Evolutionary conservation across 768 basidiomycete genomes (phyloP), one percentile per base, ranked within the genome.

Genomic region (Calocera cornea): DNA sequence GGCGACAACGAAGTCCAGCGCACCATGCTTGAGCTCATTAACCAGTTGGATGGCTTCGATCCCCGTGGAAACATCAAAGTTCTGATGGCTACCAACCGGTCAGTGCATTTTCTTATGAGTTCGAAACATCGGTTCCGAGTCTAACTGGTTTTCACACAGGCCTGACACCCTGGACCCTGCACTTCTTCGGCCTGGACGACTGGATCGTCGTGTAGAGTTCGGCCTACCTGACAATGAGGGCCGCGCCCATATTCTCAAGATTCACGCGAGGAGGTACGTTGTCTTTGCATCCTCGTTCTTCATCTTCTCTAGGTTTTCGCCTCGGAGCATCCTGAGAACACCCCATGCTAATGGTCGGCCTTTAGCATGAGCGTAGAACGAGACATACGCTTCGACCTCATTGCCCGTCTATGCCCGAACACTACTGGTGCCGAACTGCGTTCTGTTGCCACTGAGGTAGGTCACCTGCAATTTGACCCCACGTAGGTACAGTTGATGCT

Each of bases 61-160:
- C 89, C 95, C 7, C 80, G 97, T 79, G 97, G 97, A n/a, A 98
- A 98, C 75, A 98, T 99, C 79, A 99, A 99, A 77, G 95, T 99
- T 24, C 82, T 99, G 68, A 99, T 99, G 97, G 97, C 97, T 34
- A 98, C 97, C 7, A 98, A 99, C 80, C 81, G 92, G 92, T 90
- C 65, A 69, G 83, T 76, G 36, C 34, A 24, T 64, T 67, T 67
- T 14, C 41, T 14, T 66, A 34, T 64, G 63, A 31, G 1, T 17
- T 54, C 36, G 27, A 64, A 33, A n/a, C 19, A 1, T 14, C n/a
- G 7, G 24, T 64, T 12, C 64, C 54, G 36, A 47, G 29, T 24
- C 47, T 65, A 22, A 40, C 54, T 17, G 16, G 17, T 24, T n/a
- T 16, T 66, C 49, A 3, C n/a, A 12, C 68, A 95, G 95, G 77